Percentiles rank a stretch among this genome's conserved stretches.
These are phyloP conservation scores for Ophiocordyceps camponoti-saundersi DNA, from an alignment of 2,329 filamentous ascomycete genomes.

Conservation along the genomic window DNA sequence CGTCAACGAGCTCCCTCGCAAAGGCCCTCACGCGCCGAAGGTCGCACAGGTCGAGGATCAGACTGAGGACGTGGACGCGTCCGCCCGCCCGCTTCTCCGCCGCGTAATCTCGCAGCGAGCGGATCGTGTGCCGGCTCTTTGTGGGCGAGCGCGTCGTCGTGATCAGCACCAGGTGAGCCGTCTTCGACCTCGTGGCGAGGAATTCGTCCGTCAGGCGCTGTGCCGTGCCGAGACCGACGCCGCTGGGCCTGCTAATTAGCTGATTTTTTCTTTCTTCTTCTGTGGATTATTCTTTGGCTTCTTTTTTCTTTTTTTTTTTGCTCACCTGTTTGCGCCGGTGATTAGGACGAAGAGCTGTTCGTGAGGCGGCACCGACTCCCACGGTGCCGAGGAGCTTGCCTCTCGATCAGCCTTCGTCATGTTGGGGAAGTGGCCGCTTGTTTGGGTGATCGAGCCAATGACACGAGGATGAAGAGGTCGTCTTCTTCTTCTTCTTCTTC, in stretches of 20 bases:
- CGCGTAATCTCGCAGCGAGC: slow-evolving; percentile 43
- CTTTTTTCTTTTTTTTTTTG: background rate
- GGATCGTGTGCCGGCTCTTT: slow-evolving; percentile 61
- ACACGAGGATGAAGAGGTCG: too few species aligned
- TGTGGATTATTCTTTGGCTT: background rate
- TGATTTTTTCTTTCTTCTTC: background rate
- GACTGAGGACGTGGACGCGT: slow-evolving; percentile 40
- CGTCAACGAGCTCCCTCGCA: slow-evolving; percentile 26
- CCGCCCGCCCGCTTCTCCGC: slow-evolving; percentile 20
- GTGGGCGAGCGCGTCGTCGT: slow-evolving; percentile 61
- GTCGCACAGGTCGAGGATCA: slow-evolving; percentile 44
- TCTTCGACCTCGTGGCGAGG: slow-evolving; percentile 47
- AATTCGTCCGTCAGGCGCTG: slow-evolving; percentile 84
- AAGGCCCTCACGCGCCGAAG: slow-evolving; percentile 31
- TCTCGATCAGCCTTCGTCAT: background rate
- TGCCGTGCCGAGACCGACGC: slow-evolving; percentile 71
- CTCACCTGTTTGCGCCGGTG: slow-evolving; percentile 74
- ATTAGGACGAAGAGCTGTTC: slow-evolving; percentile 51
- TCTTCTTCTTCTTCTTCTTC: too few species aligned
- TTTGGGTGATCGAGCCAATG: background rate
- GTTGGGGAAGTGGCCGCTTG: background rate
- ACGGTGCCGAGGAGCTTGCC: slow-evolving; percentile 10
- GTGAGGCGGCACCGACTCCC: slow-evolving; percentile 17
- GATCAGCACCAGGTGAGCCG: slow-evolving; percentile 59
- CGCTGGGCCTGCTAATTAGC: slow-evolving; percentile 32